A percentile compares a stretch with the other conserved stretches of the same genome.
Conservation (phyloP, 2,329 filamentous ascomycete species). For the Aspergillus quadricinctus region DNA sequence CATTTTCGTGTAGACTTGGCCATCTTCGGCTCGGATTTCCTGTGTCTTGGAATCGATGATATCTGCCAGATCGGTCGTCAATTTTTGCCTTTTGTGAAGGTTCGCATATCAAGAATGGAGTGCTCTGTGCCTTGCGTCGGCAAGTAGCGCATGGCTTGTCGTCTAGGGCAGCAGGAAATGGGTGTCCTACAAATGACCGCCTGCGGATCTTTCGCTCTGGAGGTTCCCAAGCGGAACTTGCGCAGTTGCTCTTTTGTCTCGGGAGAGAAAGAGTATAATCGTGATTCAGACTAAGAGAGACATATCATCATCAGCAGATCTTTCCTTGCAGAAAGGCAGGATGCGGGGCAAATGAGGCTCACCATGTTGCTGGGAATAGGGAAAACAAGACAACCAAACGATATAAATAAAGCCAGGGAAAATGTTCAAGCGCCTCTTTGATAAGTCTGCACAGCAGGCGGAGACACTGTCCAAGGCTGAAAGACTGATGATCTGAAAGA, state of each 20-base stretch:
- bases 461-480: neutral
- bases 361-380: constrained; percentile 11
- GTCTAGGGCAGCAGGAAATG: constrained; percentile 1
- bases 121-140: neutral
- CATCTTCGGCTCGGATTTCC: constrained; percentile 81
- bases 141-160: neutral
- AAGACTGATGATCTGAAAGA: neutral
- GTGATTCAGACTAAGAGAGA: constrained; percentile 65
- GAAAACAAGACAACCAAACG: neutral
- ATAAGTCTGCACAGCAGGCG: neutral
- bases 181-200: constrained; percentile 81
- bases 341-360: constrained; percentile 14
- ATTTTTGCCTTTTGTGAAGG: neutral
- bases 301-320: constrained; percentile 1
- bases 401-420: neutral
- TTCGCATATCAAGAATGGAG: neutral
- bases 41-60: constrained; percentile 85
- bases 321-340: neutral
- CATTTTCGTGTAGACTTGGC: constrained; percentile 76
- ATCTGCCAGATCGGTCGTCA: constrained; percentile 52
- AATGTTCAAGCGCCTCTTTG: neutral
- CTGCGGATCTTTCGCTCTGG: constrained; percentile 77
- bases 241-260: constrained; percentile 85
- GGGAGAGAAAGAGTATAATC: constrained; percentile 86
- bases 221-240: constrained; percentile 91